A percentile compares a stretch with the other conserved stretches of the same genome.
These are phyloP conservation scores for Macrolepiota dolichaula DNA, from an alignment of 768 basidiomycete genomes.

Conservation along the genomic window DNA sequence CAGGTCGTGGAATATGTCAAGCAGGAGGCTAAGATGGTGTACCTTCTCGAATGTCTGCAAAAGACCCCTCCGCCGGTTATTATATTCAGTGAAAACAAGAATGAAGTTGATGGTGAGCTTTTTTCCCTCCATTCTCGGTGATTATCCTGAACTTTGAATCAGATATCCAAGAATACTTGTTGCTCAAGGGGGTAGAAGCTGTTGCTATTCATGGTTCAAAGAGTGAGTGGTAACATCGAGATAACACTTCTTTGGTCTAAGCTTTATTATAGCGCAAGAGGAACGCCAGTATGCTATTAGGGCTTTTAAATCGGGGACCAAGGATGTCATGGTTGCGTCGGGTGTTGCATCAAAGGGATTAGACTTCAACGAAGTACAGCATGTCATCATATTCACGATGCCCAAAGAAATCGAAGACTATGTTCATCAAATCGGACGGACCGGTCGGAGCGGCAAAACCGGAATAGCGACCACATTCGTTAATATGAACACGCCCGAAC, in stretches of 20 bases:
- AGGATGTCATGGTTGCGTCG: conserved; percentile 99
- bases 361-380: conserved; percentile 98
- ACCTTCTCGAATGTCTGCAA: conserved; percentile 93
- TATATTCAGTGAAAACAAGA: conserved; percentile 98
- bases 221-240: conserved; percentile 45
- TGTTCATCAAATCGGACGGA: conserved; percentile 98
- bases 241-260: not conserved
- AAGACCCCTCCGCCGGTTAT: conserved; percentile 98
- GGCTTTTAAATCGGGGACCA: conserved; percentile 94
- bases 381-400: conserved; percentile 99
- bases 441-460: conserved; percentile 95
- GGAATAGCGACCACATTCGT: conserved; percentile 99
- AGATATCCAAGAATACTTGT: conserved; percentile 98
- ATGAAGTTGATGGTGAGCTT: conserved; percentile 92
- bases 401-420: conserved; percentile 99
- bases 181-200: conserved; percentile 96
- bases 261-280: conserved; percentile 71
- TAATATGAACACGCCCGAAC: conserved; percentile 96
- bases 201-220: conserved; percentile 99
- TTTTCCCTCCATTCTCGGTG: not conserved
- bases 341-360: conserved; percentile 97
- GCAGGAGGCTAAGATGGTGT: conserved; percentile 99
- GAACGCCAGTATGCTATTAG: conserved; percentile 99
- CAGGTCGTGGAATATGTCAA: conserved; percentile 99
- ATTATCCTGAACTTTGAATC: conserved; percentile 1